Percentiles rank a stretch among this genome's conserved stretches.
phyloP scores from a whole-genome alignment of 148 eudicot species.

The Cornus controversa region DNA sequence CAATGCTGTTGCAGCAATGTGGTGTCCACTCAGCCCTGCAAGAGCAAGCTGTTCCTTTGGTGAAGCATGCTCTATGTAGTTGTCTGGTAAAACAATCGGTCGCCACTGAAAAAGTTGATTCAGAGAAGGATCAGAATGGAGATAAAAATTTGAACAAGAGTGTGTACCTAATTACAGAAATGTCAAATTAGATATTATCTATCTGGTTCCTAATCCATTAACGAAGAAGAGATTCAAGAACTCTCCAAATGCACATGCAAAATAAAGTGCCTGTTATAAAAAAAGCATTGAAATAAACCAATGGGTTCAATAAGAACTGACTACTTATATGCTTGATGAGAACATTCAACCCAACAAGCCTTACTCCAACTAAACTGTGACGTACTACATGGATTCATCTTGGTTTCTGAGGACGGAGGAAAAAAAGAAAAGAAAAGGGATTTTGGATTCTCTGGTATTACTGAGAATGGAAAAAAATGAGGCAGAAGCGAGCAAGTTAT shows the following conservation, averaged over 20 bases:
- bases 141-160: neutral
- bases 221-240: neutral
- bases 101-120: slow-evolving; percentile 65
- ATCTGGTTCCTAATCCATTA: neutral
- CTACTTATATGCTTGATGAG: too few relatives aligned
- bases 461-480: too few relatives aligned
- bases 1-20: slow-evolving; percentile 89
- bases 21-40: slow-evolving; percentile 83
- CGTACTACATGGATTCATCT: too few relatives aligned
- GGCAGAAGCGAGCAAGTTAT: too few relatives aligned
- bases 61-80: slow-evolving; percentile 73
- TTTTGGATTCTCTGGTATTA: too few relatives aligned
- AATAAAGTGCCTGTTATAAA: neutral
- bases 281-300: too few relatives aligned
- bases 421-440: too few relatives aligned
- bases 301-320: too few relatives aligned
- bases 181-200: neutral
- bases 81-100: slow-evolving; percentile 83
- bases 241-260: neutral
- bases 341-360: too few relatives aligned
- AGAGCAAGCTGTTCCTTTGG: slow-evolving; percentile 68
- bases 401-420: too few relatives aligned
- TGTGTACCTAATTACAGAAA: neutral
- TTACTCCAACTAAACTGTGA: too few relatives aligned
- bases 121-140: neutral